Evolutionary conservation across 179 eudicot species (phyloP).

Genomic region (Beta macrorhiza): DNA sequence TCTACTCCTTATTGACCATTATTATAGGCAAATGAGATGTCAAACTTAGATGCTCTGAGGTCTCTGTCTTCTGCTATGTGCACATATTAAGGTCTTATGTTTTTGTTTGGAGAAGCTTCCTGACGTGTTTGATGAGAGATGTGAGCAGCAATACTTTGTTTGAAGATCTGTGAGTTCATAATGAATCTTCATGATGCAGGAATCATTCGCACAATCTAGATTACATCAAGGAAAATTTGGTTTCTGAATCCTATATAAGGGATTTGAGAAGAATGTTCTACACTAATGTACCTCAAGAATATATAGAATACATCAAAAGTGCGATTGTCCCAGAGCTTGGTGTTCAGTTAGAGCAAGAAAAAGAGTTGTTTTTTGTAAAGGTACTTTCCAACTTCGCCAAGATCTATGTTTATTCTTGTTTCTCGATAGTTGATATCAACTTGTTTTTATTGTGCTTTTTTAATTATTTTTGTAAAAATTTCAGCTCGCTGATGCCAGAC

Average conservation of each 20-base stretch:
- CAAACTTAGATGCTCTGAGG: background rate
- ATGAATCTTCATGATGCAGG: constrained; percentile 17
- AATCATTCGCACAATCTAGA: background rate
- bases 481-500: constrained; percentile 35
- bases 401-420: background rate
- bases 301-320: constrained; percentile 20
- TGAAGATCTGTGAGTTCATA: background rate
- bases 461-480: background rate
- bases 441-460: background rate
- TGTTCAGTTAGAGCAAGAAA: constrained; percentile 13
- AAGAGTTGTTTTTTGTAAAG: constrained; percentile 22
- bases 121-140: too few relatives aligned
- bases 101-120: background rate
- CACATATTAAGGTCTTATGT: background rate
- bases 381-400: background rate
- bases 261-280: constrained; percentile 18
- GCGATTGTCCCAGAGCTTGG: constrained; percentile 5
- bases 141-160: background rate
- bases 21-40: background rate
- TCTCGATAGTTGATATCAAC: background rate
- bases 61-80: background rate
- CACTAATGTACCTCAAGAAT: constrained; percentile 21
- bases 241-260: constrained; percentile 21
- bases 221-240: background rate
- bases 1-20: too few relatives aligned